These are phyloP conservation scores for Hypoxylon sp. DNA, from an alignment of 2,329 filamentous ascomycete genomes.

Conservation along the genomic window DNA sequence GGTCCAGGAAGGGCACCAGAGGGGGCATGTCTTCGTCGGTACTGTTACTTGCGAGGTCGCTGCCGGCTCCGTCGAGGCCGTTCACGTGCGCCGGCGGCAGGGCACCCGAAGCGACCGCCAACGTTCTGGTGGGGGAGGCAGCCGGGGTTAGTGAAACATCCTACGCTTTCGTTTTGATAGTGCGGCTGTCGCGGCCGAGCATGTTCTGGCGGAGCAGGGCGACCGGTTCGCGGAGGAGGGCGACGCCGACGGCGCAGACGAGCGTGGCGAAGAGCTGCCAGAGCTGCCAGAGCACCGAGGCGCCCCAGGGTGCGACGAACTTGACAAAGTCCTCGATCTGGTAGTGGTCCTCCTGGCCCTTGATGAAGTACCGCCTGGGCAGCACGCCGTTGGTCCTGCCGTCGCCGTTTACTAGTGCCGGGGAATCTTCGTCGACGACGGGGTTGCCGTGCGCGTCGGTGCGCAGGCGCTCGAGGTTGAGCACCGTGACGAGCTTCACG, in stretches of 20 bases:
- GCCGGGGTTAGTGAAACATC: constrained; percentile 1
- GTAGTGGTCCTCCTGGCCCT: constrained; percentile 81
- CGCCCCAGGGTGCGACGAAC: constrained; percentile 71
- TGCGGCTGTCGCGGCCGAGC: constrained; percentile 13
- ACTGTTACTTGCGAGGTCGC: too few relatives aligned
- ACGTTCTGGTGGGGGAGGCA: not conserved
- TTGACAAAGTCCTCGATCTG: constrained; percentile 78
- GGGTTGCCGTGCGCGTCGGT: constrained; percentile 37
- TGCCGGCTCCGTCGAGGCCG: too few relatives aligned
- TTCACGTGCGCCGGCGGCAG: too few relatives aligned
- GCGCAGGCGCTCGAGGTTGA: constrained; percentile 63
- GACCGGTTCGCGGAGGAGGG: constrained; percentile 38
- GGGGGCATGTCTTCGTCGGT: too few relatives aligned
- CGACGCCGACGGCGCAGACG: constrained; percentile 68
- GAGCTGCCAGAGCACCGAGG: constrained; percentile 57
- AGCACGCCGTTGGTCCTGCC: constrained; percentile 15
- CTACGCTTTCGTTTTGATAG: constrained; percentile 26
- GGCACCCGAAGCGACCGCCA: too few relatives aligned
- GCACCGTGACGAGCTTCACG: constrained; percentile 72
- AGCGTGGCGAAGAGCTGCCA: constrained; percentile 72
- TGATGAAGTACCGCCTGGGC: constrained; percentile 70
- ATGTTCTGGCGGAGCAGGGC: constrained; percentile 12
- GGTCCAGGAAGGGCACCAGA: too few relatives aligned
- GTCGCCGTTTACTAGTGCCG: constrained; percentile 42
- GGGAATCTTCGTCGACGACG: too few relatives aligned